Evolutionary conservation across 1,284 basidiomycete species (phyloP).

Genomic region (Tilletia caries): DNA sequence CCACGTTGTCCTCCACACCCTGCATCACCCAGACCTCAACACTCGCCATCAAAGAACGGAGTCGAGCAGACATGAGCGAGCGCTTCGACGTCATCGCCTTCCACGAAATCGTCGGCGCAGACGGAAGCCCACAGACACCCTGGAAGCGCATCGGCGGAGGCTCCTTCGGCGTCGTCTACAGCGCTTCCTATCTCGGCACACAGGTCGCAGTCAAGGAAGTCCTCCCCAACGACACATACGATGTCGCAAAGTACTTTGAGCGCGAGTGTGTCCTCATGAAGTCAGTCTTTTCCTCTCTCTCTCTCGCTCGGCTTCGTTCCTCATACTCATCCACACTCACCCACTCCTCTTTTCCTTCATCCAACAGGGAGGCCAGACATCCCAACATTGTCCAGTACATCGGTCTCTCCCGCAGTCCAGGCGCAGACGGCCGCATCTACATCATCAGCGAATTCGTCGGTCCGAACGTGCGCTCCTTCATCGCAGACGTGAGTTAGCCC

Average conservation of each 20-base stretch:
- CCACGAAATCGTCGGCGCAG: constrained; percentile 41
- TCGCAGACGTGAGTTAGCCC: constrained; percentile 31
- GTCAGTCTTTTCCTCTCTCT: constrained; percentile 33
- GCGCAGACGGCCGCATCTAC: constrained; percentile 66
- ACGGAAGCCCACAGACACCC: constrained; percentile 26
- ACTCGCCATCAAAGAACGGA: no score
- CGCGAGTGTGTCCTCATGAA: constrained; percentile 96
- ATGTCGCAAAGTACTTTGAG: constrained; percentile 93
- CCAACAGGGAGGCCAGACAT: constrained; percentile 69
- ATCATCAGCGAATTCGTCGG: constrained; percentile 51
- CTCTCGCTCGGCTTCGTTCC: background rate
- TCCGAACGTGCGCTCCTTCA: constrained; percentile 40
- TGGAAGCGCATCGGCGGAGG: constrained; percentile 38
- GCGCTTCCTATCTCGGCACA: constrained; percentile 84
- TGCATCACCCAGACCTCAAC: no score
- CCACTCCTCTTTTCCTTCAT: background rate
- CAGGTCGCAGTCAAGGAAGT: constrained; percentile 96
- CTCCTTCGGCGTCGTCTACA: constrained; percentile 47
- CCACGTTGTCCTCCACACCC: no score
- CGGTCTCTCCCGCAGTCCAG: constrained; percentile 81
- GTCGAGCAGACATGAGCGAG: constrained; percentile 34
- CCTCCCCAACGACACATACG: constrained; percentile 79
- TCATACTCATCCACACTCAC: constrained; percentile 20
- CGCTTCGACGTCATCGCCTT: constrained; percentile 50
- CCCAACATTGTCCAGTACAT: constrained; percentile 93